These are phyloP conservation scores for Castanea sativa DNA, from an alignment of 306 rosid species.

Conservation along the genomic window DNA sequence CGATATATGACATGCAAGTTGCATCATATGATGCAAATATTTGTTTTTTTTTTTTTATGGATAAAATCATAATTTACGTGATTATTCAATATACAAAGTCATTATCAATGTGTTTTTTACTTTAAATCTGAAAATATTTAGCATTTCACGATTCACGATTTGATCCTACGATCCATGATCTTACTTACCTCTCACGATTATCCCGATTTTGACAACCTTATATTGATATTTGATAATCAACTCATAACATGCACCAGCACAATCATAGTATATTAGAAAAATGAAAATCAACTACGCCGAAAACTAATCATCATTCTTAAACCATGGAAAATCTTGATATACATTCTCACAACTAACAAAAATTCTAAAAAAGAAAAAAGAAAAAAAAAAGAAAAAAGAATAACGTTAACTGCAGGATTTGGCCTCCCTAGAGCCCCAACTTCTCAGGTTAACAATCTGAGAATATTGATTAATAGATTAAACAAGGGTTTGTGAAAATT, in stretches of 20 bases:
- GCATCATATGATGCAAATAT: too few relatives aligned
- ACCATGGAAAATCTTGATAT: background rate
- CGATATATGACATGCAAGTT: too few relatives aligned
- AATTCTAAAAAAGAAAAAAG: slow-evolving; percentile 29
- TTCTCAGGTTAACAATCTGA: background rate
- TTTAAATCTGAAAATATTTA: too few relatives aligned
- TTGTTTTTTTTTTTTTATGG: too few relatives aligned
- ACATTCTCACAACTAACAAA: background rate
- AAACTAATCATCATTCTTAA: slow-evolving; percentile 1
- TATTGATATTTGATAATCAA: background rate
- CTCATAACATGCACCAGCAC: background rate
- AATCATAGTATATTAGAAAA: slow-evolving; percentile 7
- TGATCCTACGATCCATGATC: too few relatives aligned
- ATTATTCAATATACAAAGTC: too few relatives aligned
- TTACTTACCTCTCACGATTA: too few relatives aligned
- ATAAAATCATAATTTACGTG: too few relatives aligned
- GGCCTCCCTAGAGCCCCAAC: background rate
- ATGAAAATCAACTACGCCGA: background rate
- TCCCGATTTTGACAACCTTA: too few relatives aligned
- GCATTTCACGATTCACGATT: too few relatives aligned
- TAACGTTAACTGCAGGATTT: background rate
- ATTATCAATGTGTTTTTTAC: too few relatives aligned
- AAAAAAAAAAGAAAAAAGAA: slow-evolving; percentile 32
- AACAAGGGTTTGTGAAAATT: too few relatives aligned
- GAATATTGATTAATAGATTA: background rate